These are phyloP conservation scores for Endothia cerciana DNA, from an alignment of 2,329 filamentous ascomycete genomes.

Conservation along the genomic window DNA sequence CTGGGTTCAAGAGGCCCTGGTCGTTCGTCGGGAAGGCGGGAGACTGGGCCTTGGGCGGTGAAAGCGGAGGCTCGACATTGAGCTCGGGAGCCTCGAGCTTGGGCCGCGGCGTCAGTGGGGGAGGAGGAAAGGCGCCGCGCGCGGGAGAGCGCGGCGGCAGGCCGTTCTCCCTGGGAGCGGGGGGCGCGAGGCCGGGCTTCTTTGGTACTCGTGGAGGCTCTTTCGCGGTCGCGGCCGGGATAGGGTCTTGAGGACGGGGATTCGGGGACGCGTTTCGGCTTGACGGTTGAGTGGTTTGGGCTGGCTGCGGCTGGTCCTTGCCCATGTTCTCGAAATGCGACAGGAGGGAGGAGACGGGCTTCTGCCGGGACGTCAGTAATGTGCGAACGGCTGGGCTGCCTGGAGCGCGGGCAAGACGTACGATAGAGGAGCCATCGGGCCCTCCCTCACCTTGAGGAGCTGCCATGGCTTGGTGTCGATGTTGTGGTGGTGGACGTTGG, in stretches of 20 bases:
- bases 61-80: constrained; percentile 70
- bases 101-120: constrained; percentile 50
- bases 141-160: constrained; percentile 25
- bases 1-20: constrained; percentile 52
- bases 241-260: constrained; percentile 45
- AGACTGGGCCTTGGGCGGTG: constrained; percentile 60
- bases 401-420: constrained; percentile 46
- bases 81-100: constrained; percentile 63
- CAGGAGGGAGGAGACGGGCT: constrained; percentile 79
- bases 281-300: constrained; percentile 39
- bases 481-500: constrained; percentile 23
- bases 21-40: constrained; percentile 44
- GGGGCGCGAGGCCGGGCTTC: constrained; percentile 37
- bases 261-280: constrained; percentile 40
- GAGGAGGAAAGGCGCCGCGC: constrained; percentile 44
- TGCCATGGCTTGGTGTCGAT: constrained; percentile 26
- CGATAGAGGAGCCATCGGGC: constrained; percentile 77
- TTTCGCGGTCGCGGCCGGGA: constrained; percentile 43
- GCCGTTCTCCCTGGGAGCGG: constrained; percentile 33
- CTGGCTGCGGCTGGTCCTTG: constrained; percentile 42
- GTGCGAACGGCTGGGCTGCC: background rate
- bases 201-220: constrained; percentile 39
- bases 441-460: constrained; percentile 40
- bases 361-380: constrained; percentile 52
- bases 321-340: constrained; percentile 82